phyloP scores from a whole-genome alignment of 2,329 filamentous ascomycete genomes.

The Exophiala alcalophila region DNA sequence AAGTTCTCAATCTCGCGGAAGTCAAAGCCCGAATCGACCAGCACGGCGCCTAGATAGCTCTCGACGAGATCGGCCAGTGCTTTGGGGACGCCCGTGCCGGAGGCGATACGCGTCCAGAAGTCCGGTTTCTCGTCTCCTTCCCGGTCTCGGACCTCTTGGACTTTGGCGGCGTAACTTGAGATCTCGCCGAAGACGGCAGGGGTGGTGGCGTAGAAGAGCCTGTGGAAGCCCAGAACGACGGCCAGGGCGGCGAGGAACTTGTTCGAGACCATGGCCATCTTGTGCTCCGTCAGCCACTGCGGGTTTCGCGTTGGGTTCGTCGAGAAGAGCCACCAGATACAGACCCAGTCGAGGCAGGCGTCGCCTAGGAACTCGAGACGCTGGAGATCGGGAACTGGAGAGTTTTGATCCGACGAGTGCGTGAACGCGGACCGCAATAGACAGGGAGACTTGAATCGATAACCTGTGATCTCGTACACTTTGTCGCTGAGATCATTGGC shows the following conservation, averaged over 20 bases:
- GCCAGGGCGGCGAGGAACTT: constrained; percentile 83
- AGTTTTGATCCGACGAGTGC: constrained; percentile 77
- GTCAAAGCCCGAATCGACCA: constrained; percentile 82
- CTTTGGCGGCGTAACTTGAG: constrained; percentile 43
- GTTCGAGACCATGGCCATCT: constrained; percentile 99
- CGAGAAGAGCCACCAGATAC: constrained; percentile 77
- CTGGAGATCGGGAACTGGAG: constrained; percentile 83
- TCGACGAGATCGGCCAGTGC: constrained; percentile 83
- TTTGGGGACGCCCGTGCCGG: constrained; percentile 40
- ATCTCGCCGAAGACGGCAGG: constrained; percentile 35
- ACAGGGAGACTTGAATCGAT: constrained; percentile 70
- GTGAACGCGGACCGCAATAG: constrained; percentile 81
- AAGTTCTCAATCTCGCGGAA: constrained; percentile 71
- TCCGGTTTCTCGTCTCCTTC: constrained; percentile 36
- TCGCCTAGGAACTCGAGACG: constrained; percentile 91
- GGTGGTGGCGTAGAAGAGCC: constrained; percentile 58
- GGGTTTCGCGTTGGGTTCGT: constrained; percentile 76
- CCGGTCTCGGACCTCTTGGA: constrained; percentile 47
- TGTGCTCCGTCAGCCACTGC: constrained; percentile 97
- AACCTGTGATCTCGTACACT: constrained; percentile 59
- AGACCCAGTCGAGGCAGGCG: constrained; percentile 79
- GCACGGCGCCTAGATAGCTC: constrained; percentile 83
- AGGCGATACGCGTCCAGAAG: constrained; percentile 43
- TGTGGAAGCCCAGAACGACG: constrained; percentile 74
- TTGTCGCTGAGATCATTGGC: constrained; percentile 67